Percentiles rank a stretch among this genome's conserved stretches.
Evolutionary conservation across 2,329 filamentous ascomycete genomes (phyloP).

Genomic region (Ophidiomyces ophidiicola): DNA sequence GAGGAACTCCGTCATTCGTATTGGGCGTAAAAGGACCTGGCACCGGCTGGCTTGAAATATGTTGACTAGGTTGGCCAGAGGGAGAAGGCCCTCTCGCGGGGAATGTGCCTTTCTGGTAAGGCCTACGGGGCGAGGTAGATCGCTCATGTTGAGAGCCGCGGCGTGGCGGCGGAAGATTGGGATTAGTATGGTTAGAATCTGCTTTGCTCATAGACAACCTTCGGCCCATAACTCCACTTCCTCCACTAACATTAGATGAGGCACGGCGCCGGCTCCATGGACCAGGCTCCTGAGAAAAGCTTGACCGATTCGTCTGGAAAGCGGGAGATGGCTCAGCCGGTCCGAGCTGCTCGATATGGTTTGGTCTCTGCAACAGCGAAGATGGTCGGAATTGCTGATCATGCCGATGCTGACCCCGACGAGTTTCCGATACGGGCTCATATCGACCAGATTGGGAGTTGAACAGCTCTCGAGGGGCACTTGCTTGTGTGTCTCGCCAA

Average conservation of each 20-base stretch:
- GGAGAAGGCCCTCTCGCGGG: constrained; percentile 19
- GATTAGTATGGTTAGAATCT: constrained; percentile 30
- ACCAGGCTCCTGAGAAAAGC: constrained; percentile 48
- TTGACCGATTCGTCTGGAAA: constrained; percentile 66
- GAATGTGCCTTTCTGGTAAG: constrained; percentile 17
- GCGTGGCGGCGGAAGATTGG: constrained; percentile 26
- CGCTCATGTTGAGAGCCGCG: constrained; percentile 30
- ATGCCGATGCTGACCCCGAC: constrained; percentile 56
- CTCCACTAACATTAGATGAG: constrained; percentile 84
- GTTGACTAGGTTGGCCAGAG: constrained; percentile 22
- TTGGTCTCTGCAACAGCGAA: constrained; percentile 63
- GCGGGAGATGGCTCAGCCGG: constrained; percentile 74
- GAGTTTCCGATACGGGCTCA: constrained; percentile 67
- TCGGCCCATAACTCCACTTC: constrained; percentile 58
- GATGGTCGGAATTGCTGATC: constrained; percentile 60
- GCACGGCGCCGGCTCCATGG: constrained; percentile 64
- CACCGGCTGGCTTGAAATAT: background rate
- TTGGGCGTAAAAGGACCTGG: constrained; percentile 20
- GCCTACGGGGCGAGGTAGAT: constrained; percentile 20
- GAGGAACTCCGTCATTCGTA: constrained; percentile 15
- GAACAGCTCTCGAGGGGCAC: constrained; percentile 63
- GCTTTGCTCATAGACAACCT: constrained; percentile 47
- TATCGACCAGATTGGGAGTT: constrained; percentile 94
- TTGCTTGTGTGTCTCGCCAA: constrained; percentile 55
- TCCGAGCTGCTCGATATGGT: constrained; percentile 47